Conservation (phyloP, 495 filamentous ascomycete species). For the Xylaria telfairii region DNA sequence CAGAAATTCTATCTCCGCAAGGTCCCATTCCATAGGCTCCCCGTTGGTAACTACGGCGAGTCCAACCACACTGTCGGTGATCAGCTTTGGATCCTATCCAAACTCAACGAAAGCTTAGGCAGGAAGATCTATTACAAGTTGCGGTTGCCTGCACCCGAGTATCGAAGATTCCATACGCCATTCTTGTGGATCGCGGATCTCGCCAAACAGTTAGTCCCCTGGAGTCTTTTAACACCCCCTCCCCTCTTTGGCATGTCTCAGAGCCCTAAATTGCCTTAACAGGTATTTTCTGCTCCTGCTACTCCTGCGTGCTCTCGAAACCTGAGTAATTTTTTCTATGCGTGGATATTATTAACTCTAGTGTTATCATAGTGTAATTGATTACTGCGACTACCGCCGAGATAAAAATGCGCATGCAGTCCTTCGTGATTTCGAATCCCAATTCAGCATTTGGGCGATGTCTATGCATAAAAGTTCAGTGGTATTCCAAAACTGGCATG, state of each 20-base stretch:
- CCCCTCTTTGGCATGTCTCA: too few relatives aligned
- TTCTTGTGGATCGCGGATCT: constrained; percentile 74
- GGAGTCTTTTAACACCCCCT: too few relatives aligned
- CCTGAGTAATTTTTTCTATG: too few relatives aligned
- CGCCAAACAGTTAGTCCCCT: too few relatives aligned
- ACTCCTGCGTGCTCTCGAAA: too few relatives aligned
- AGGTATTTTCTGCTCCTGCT: too few relatives aligned
- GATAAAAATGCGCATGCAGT: constrained; percentile 42
- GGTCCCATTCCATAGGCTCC: constrained; percentile 62
- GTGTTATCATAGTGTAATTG: too few relatives aligned
- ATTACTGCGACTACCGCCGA: constrained; percentile 55
- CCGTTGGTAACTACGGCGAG: constrained; percentile 69
- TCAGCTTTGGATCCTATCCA: constrained; percentile 68
- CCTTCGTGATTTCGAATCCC: constrained; percentile 57
- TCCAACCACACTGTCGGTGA: constrained; percentile 51
- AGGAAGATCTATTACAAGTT: constrained; percentile 67
- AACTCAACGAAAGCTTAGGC: constrained; percentile 31
- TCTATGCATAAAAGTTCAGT: constrained; percentile 44
- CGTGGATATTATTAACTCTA: too few relatives aligned
- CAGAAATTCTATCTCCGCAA: constrained; percentile 53
- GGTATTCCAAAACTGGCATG: constrained; percentile 57
- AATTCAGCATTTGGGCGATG: constrained; percentile 62
- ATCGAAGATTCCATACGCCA: constrained; percentile 60
- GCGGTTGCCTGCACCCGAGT: constrained; percentile 59
- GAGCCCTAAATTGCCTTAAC: too few relatives aligned